Percentiles rank a stretch among this genome's conserved stretches.
Conservation (phyloP, 1,284 basidiomycete genomes). For the Boletus chippewaensis region DNA sequence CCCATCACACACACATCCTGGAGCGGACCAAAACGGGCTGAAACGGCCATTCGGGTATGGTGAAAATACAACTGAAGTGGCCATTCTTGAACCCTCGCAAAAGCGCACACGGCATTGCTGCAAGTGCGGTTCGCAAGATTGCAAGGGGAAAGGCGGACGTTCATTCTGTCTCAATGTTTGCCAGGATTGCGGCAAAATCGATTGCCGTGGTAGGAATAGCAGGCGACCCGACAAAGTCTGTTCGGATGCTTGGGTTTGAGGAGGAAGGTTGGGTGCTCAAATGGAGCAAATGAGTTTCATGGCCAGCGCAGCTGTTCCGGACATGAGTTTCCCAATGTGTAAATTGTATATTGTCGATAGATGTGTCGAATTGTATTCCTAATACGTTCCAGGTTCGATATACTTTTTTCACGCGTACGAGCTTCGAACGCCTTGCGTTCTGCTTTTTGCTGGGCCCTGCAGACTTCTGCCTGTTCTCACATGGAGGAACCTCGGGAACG, state of each 20-base stretch:
- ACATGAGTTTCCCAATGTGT: conserved; percentile 9
- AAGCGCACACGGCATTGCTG: conserved; percentile 51
- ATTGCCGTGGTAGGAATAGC: conserved; percentile 66
- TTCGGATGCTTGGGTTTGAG: conserved; percentile 49
- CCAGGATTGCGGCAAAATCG: conserved; percentile 68
- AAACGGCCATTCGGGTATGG: conserved; percentile 30
- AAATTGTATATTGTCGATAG: conserved; percentile 11
- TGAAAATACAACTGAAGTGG: conserved; percentile 26
- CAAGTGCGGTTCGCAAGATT: conserved; percentile 69
- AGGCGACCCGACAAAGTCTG: conserved; percentile 66
- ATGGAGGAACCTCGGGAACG: background rate
- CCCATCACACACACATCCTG: conserved; percentile 23
- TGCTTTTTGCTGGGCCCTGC: conserved; percentile 41
- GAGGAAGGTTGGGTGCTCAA: background rate
- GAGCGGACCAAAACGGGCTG: conserved; percentile 24
- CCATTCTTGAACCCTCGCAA: conserved; percentile 34
- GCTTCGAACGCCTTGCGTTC: conserved; percentile 45
- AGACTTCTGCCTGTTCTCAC: conserved; percentile 40
- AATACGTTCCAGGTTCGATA: conserved; percentile 1
- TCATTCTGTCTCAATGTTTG: conserved; percentile 62
- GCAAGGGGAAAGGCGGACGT: conserved; percentile 70
- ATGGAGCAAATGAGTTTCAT: background rate
- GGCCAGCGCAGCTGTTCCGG: background rate
- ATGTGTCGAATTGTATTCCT: conserved; percentile 5
- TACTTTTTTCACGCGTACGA: conserved; percentile 29